A percentile compares a stretch with the other conserved stretches of the same genome.
Conservation (phyloP, 345 rosid species). For the Erucastrum elatum region DNA sequence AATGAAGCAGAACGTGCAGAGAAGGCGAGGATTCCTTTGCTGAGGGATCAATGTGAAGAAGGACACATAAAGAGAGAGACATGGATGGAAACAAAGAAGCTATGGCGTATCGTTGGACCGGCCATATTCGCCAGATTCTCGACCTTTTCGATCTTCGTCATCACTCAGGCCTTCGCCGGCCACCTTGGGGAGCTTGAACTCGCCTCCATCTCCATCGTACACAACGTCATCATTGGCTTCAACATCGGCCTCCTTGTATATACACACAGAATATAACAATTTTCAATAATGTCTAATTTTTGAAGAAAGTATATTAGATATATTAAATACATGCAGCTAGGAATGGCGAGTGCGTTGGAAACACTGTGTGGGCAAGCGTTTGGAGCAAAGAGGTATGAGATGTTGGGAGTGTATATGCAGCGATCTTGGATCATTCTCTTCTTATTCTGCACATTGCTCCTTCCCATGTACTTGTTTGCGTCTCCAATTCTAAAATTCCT, state of each 20-base stretch:
- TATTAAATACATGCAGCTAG: constrained; percentile 41
- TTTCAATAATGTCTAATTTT: neutral
- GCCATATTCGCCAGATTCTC: constrained; percentile 52
- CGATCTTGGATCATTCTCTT: constrained; percentile 73
- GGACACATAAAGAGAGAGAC: constrained; percentile 7
- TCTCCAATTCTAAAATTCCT: constrained; percentile 55
- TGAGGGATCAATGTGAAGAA: neutral
- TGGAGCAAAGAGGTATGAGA: constrained; percentile 64
- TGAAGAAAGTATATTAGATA: neutral
- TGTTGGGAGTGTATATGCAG: constrained; percentile 78
- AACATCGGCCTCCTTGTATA: constrained; percentile 74
- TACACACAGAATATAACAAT: neutral
- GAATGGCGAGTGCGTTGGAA: constrained; percentile 69
- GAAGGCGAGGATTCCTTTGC: neutral
- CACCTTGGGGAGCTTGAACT: constrained; percentile 83
- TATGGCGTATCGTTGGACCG: constrained; percentile 65
- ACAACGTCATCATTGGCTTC: constrained; percentile 65
- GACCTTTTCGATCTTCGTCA: constrained; percentile 43
- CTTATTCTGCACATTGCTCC: constrained; percentile 46
- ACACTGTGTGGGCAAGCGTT: constrained; percentile 54
- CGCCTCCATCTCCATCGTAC: constrained; percentile 67
- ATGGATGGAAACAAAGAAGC: constrained; percentile 53
- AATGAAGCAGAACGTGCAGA: neutral
- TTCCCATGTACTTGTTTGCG: constrained; percentile 58
- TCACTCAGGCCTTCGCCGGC: constrained; percentile 74